Evolutionary conservation across 305 asterid genomes (phyloP).

Genomic region (Solanum chacoense): DNA sequence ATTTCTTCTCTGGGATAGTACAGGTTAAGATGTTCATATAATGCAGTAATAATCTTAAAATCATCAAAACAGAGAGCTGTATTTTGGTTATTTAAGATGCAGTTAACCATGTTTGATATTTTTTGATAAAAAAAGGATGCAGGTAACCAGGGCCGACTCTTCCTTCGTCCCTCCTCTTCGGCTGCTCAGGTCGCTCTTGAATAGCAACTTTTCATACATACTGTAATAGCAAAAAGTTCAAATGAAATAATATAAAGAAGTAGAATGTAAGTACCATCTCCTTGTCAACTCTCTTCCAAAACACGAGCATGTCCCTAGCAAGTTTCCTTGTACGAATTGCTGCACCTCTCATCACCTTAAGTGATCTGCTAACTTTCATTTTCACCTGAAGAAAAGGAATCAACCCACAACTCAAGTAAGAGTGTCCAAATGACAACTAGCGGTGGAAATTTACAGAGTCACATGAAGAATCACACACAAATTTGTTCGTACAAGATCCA

Average conservation of each 20-base stretch:
- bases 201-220: background rate
- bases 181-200: background rate
- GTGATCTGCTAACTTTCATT: slow-evolving; percentile 84
- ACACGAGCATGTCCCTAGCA: slow-evolving; percentile 88
- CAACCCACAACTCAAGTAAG: background rate
- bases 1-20: background rate
- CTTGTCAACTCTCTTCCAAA: slow-evolving; percentile 98
- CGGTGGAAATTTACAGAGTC: background rate
- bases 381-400: slow-evolving; percentile 54
- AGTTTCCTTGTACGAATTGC: slow-evolving; percentile 77
- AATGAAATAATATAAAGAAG: slow-evolving; percentile 4
- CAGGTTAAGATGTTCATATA: background rate
- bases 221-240: background rate
- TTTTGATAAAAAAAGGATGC: background rate
- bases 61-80: background rate
- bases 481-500: background rate
- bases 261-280: slow-evolving; percentile 69
- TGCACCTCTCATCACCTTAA: slow-evolving; percentile 87
- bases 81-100: background rate
- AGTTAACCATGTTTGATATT: background rate
- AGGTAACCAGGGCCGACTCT: background rate
- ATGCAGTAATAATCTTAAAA: background rate
- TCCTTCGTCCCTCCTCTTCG: background rate
- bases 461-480: background rate
- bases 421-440: background rate